These are phyloP conservation scores for Mrakiaceae sp. DNA, from an alignment of 1,284 basidiomycete species.

Conservation along the genomic window DNA sequence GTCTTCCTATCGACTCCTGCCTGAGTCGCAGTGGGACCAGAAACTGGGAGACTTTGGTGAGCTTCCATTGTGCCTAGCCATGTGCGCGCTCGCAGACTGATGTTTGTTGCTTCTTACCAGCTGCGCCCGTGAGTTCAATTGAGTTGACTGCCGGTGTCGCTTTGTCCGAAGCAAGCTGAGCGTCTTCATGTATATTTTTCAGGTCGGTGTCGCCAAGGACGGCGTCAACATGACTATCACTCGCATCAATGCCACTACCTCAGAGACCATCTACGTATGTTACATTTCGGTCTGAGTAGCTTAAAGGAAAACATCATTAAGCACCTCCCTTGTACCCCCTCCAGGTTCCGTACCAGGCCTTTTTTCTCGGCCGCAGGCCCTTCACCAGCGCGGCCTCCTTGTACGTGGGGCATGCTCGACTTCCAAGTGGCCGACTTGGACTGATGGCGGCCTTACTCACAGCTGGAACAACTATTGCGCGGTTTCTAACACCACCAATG, in stretches of 20 bases:
- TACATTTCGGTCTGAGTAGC: too few species aligned
- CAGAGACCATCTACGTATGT: background rate
- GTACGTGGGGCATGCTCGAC: background rate
- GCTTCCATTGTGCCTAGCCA: too few species aligned
- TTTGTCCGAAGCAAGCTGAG: too few species aligned
- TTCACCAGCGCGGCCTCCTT: background rate
- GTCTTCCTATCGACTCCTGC: background rate
- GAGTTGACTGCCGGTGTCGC: too few species aligned
- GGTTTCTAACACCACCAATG: background rate
- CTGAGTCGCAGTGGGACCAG: background rate
- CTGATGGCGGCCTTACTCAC: too few species aligned
- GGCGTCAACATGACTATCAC: constrained; percentile 1
- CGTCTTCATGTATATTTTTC: too few species aligned
- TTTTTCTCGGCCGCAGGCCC: background rate
- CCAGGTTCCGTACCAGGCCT: constrained; percentile 2
- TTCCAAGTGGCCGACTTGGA: too few species aligned
- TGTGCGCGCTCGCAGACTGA: too few species aligned
- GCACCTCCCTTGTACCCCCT: background rate
- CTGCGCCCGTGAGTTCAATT: too few species aligned
- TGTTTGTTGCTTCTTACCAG: too few species aligned
- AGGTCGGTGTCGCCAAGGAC: too few species aligned
- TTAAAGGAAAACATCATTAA: too few species aligned
- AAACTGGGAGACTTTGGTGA: background rate
- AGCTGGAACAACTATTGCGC: background rate
- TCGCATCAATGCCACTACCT: background rate